Conservation (phyloP, 306 rosid genomes). For the Urtica urens region DNA sequence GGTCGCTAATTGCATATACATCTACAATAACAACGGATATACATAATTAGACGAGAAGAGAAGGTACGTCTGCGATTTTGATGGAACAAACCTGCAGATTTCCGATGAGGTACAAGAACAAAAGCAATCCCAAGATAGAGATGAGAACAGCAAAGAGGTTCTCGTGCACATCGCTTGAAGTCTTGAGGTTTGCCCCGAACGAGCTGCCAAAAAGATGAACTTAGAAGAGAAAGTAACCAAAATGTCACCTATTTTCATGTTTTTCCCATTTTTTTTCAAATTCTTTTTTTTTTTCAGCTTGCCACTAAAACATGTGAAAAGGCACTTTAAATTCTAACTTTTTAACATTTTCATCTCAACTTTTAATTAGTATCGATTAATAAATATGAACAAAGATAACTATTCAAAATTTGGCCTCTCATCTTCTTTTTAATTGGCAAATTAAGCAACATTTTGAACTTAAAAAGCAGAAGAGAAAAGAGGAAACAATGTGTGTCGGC, state of each 20-base stretch:
- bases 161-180: slow-evolving; percentile 34
- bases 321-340: background rate
- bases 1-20: slow-evolving; percentile 5
- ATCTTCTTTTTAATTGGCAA: background rate
- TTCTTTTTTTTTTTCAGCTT: background rate
- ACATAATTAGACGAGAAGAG: background rate
- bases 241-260: background rate
- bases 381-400: background rate
- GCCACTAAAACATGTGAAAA: background rate
- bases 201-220: slow-evolving; percentile 28
- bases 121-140: slow-evolving; percentile 39
- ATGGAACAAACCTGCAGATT: slow-evolving; percentile 47
- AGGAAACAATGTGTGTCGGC: no score
- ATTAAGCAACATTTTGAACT: background rate
- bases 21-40: background rate
- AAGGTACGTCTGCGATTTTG: no score
- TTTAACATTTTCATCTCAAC: no score
- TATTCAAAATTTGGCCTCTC: no score
- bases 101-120: slow-evolving; percentile 46
- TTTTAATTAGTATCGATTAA: no score
- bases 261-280: no score
- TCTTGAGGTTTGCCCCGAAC: slow-evolving; percentile 43
- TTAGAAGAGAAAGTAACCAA: background rate
- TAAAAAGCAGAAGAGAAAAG: slow-evolving; percentile 1
- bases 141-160: slow-evolving; percentile 38